Evolutionary conservation across 1,284 basidiomycete genomes (phyloP).

Genomic region (Cutaneotrichosporon sp.): DNA sequence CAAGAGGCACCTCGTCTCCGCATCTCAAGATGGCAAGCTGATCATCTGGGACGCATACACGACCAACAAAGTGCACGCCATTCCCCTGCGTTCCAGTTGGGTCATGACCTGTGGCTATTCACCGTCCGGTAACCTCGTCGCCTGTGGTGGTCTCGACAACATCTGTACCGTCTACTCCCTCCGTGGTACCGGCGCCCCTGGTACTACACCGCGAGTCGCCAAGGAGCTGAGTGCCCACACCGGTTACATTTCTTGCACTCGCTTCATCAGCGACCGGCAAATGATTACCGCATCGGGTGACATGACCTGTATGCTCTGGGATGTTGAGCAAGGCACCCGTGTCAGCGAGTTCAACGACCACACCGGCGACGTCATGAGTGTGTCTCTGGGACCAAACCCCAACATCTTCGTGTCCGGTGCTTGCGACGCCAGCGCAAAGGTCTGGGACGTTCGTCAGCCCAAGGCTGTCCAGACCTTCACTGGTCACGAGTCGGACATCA

Average conservation of each 20-base stretch:
- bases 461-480: conserved; percentile 98
- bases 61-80: conserved; percentile 98
- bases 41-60: conserved; percentile 99
- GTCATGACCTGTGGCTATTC: conserved; percentile 99
- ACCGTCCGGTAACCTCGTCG: conserved; percentile 92
- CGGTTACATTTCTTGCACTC: conserved; percentile 94
- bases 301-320: conserved; percentile 99
- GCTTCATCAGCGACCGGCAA: conserved; percentile 96
- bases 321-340: conserved; percentile 92
- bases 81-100: conserved; percentile 95
- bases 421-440: conserved; percentile 94
- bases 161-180: conserved; percentile 95
- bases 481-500: conserved; percentile 98
- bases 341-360: conserved; percentile 98
- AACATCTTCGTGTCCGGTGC: conserved; percentile 98
- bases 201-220: conserved; percentile 52
- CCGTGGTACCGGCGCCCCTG: conserved; percentile 51
- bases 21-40: conserved; percentile 97
- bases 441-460: conserved; percentile 91
- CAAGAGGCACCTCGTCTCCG: conserved; percentile 93
- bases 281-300: conserved; percentile 96
- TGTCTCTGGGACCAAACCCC: conserved; percentile 89
- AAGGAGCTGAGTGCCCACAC: conserved; percentile 94
- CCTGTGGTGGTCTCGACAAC: conserved; percentile 98
- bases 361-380: conserved; percentile 97